Evolutionary conservation across 306 rosid species (phyloP), one percentile per base, ranked within the genome.

Genomic region (Coriaria nepalensis): DNA sequence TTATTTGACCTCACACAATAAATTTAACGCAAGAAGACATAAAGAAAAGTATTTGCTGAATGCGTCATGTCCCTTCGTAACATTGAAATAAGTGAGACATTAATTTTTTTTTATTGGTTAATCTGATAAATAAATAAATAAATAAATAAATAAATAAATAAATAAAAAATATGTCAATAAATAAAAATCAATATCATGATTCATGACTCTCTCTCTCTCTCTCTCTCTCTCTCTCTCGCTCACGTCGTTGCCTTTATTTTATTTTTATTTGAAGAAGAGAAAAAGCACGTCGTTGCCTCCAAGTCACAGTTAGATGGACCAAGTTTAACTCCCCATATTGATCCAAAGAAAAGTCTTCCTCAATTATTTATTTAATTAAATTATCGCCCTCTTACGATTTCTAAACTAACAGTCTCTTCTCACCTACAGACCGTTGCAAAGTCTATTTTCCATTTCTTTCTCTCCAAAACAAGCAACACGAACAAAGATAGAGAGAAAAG

Each of bases 301-400:
- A 84, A 82, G 90, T 84, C 72, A 60, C 70, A 43, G 49, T 39
- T 60, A 37, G 79, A 74, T 49, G 56, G 64, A 40, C 78, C 70
- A 40, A 78, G 64, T 36, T 62, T 37, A 58, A 49, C 79, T 66
- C 53, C 66, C 42, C 7, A 2, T 37, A 7, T 20, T 35, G 39
- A 9, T 9, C 14, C 49, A 61, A 39, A 34, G 50, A 50, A 42
- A 15, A 43, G 13, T 56, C 29, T 20, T 5, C 2, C 6, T 6
- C 36, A n/a, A 20, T 20, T 20, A 20, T 20, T 20, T 20, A 20
- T 3, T 20, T 20, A 20, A 20, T 20, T 20, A 20, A 20, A 20
- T 20, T 1, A 20, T 20, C 29, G 3, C 1, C 29, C 6, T 41
- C 63, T 69, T 51, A 61, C 71, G 49, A 65, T 40, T 55, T 4